These are phyloP conservation scores for Durusdinium trenchii DNA, from an alignment of 73 alveolate genomes.

Conservation along the genomic window DNA sequence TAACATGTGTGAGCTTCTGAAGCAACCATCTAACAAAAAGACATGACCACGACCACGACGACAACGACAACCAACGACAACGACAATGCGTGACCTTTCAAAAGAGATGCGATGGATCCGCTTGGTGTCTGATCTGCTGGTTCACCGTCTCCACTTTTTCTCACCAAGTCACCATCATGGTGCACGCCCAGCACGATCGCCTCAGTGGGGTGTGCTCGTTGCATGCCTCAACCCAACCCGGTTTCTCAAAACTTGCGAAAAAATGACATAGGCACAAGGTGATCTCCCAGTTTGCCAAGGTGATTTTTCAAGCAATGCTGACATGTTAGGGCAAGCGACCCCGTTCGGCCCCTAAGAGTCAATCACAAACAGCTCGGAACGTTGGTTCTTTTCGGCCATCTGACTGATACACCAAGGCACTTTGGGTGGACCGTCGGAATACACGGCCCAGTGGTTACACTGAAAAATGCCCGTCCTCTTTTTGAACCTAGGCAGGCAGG, in stretches of 20 bases:
- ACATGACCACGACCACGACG: no score
- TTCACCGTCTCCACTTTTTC: background rate
- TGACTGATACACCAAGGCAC: slow-evolving; percentile 28
- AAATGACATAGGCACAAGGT: background rate
- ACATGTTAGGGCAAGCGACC: background rate
- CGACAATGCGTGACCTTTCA: no score
- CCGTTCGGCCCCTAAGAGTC: background rate
- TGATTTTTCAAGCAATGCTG: background rate
- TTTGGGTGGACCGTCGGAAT: background rate
- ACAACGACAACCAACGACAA: no score
- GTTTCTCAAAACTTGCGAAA: no score
- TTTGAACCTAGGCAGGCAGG: slow-evolving; percentile 7
- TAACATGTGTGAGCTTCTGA: no score
- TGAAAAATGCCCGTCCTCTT: slow-evolving; percentile 33
- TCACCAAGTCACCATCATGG: slow-evolving; percentile 11
- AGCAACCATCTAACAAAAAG: no score
- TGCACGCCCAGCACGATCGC: slow-evolving; percentile 7
- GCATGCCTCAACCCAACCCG: no score
- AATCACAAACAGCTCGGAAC: background rate
- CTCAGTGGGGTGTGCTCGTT: background rate
- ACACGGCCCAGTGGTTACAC: slow-evolving; percentile 33
- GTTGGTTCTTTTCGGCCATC: background rate
- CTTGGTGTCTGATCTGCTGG: no score
- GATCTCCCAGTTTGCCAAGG: background rate
- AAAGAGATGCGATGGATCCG: no score